phyloP scores from a whole-genome alignment of 1,284 basidiomycete species.

The Porphyrellus sp. region DNA sequence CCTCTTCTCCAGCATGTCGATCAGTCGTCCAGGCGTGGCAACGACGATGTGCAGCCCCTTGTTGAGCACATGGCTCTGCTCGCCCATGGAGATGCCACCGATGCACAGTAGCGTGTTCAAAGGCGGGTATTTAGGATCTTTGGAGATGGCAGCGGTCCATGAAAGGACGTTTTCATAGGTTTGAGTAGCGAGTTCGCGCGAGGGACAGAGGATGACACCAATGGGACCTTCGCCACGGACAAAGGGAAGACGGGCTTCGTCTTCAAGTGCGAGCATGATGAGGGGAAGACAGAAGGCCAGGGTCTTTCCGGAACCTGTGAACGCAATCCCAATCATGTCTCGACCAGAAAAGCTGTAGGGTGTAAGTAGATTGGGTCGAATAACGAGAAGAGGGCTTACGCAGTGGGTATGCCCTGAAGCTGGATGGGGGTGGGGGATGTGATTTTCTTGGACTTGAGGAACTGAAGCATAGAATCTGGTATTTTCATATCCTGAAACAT shows the following conservation, averaged over 20 bases:
- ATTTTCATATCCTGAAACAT: constrained; percentile 91
- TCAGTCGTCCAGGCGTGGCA: constrained; percentile 92
- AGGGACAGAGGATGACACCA: constrained; percentile 93
- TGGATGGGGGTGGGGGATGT: constrained; percentile 92
- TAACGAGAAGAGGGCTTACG: constrained; percentile 49
- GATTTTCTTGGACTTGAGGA: constrained; percentile 85
- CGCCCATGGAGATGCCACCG: constrained; percentile 96
- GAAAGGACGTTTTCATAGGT: constrained; percentile 92
- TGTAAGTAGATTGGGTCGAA: constrained; percentile 5
- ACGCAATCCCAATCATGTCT: constrained; percentile 94
- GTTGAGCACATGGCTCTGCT: constrained; percentile 86
- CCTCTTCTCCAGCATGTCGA: constrained; percentile 96
- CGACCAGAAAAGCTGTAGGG: constrained; percentile 74
- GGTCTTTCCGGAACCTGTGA: constrained; percentile 92
- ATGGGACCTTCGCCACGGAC: constrained; percentile 93
- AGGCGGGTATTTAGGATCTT: constrained; percentile 78
- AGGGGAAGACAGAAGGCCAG: constrained; percentile 89
- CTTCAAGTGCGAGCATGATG: constrained; percentile 94
- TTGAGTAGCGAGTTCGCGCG: constrained; percentile 90
- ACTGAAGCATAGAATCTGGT: constrained; percentile 78
- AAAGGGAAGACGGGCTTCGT: constrained; percentile 88
- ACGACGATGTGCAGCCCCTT: constrained; percentile 95
- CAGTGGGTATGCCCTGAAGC: constrained; percentile 93
- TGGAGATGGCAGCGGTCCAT: constrained; percentile 83
- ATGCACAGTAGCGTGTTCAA: constrained; percentile 91